Base-by-base conservation (phyloP, 2,329 filamentous ascomycete genomes). In the Mariannaea elegans region DNA sequence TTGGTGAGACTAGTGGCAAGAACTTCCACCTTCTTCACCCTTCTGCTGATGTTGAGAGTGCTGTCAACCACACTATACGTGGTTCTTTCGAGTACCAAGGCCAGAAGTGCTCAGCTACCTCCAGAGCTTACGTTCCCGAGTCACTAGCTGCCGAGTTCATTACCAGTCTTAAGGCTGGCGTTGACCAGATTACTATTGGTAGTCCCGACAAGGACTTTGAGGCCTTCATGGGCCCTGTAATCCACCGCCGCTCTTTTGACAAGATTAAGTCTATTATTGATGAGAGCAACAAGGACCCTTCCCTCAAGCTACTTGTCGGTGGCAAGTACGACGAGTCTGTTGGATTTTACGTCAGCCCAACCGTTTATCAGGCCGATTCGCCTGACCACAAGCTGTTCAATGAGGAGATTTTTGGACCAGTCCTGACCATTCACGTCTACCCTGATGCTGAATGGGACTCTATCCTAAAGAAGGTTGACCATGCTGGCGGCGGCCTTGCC, bases 1-100 rank as follows among this genome's bases (percentile, higher is more conserved):
- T 97, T 2, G 93, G 92, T 57, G 93, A 97, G 82, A 97, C 93
- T 8, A 92, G 93, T 60, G 93, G 93, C 74, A 97, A 97, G 86
- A 97, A 97, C 83, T 97, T 94, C 83, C 93, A 96, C 76, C 79
- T 97, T 31, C 77, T 97, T 16, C 93, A 97, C 79, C 80, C 82
- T 36, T 89, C 87, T 2, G 93, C 93, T 36, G 90, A 96, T 66
- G 78, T 95, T 42, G 80, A 86, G 62, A 95, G 94, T 71, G 92
- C 92, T 2, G 91, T 87, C n/a, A 83, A 91, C 65, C 90, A 96
- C 75, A 95, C 92, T 2, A 86, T 97, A 24, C 91, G 93, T 44
- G 92, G 91, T 31, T 91, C 92, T 1, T 97, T 96, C 71, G 93
- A 97, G 76, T 97, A 89, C 80, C 92, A 95, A 74, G 93, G 93